phyloP scores from a whole-genome alignment of 2,329 filamentous ascomycete genomes.

The Didymella arachidicola region DNA sequence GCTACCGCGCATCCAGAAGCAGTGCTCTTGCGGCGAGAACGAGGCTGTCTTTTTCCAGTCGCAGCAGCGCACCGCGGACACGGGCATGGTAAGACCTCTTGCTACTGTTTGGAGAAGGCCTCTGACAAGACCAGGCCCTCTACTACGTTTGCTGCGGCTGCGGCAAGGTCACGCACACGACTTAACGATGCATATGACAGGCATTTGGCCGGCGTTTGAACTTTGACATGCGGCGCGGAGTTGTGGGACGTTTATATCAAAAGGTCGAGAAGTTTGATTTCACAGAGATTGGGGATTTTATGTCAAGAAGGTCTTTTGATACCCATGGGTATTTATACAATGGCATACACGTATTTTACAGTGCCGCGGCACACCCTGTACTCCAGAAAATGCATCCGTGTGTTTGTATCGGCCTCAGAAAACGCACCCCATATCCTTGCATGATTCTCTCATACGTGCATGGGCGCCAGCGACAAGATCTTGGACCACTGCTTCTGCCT shows the following conservation, averaged over 20 bases:
- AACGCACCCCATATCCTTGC: no score
- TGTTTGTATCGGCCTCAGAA: neutral
- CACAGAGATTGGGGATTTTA: no score
- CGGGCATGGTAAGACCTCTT: constrained; percentile 81
- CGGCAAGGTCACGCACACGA: constrained; percentile 76
- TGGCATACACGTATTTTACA: constrained; percentile 43
- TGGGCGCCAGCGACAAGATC: constrained; percentile 92
- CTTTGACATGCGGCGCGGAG: constrained; percentile 37
- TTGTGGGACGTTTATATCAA: constrained; percentile 28
- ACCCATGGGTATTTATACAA: constrained; percentile 46
- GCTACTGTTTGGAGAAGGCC: neutral
- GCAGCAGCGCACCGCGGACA: constrained; percentile 94
- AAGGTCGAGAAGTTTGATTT: no score
- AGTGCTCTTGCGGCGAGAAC: constrained; percentile 85
- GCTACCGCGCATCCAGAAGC: constrained; percentile 88
- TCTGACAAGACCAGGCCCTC: constrained; percentile 53
- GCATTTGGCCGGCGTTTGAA: constrained; percentile 47
- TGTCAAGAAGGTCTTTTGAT: constrained; percentile 36
- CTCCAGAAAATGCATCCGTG: constrained; percentile 31
- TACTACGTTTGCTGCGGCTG: constrained; percentile 87
- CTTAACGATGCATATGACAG: constrained; percentile 19
- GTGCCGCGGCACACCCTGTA: constrained; percentile 27
- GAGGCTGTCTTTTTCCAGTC: constrained; percentile 99
- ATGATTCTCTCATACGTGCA: constrained; percentile 66
- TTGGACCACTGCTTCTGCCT: constrained; percentile 97